These are phyloP conservation scores for Castanospermum australe DNA, from an alignment of 306 rosid species.

Conservation along the genomic window DNA sequence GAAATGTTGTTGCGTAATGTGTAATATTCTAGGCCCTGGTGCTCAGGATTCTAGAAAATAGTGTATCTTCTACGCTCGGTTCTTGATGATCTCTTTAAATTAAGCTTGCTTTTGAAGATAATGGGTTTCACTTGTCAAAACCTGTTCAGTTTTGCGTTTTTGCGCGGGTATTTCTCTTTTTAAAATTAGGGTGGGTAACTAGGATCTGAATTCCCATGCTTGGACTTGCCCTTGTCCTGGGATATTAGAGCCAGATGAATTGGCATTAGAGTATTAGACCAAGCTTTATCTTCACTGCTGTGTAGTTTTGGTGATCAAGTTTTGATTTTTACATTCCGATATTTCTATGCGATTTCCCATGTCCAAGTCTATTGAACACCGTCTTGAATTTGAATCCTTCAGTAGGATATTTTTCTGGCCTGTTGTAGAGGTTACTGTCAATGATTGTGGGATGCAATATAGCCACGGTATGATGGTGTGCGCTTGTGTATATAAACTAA, in stretches of 20 bases:
- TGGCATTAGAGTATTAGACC: neutral
- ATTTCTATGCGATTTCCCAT: neutral
- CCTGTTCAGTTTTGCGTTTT: no score
- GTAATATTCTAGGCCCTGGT: no score
- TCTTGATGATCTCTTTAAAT: neutral
- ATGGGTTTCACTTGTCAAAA: neutral
- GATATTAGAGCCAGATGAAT: neutral
- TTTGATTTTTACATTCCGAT: neutral
- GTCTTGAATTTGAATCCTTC: neutral
- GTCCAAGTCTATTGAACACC: neutral
- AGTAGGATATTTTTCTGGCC: neutral
- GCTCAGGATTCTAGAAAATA: neutral
- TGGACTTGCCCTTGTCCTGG: neutral
- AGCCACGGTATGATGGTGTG: neutral
- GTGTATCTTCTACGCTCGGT: neutral
- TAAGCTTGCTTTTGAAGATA: neutral
- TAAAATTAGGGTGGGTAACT: no score
- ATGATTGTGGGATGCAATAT: no score
- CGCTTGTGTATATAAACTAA: neutral
- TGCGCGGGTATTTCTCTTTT: no score
- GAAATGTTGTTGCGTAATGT: no score
- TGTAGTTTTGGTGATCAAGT: neutral
- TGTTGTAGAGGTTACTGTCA: neutral
- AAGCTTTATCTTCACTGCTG: neutral
- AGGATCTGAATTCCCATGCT: neutral